Conservation (phyloP, 371 early-diverging fungal species). For the Coemansia sp. region DNA sequence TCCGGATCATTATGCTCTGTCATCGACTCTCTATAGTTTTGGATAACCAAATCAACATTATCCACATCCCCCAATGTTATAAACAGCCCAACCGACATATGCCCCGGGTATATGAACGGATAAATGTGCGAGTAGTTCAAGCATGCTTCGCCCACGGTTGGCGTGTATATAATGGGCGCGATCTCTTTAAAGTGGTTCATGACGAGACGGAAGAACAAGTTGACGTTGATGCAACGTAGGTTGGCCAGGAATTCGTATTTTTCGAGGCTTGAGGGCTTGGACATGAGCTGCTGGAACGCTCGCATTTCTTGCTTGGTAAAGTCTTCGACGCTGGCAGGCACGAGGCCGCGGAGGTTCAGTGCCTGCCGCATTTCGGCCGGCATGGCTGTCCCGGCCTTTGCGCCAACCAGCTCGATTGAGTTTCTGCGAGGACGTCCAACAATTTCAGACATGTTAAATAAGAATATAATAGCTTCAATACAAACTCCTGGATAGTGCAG, state of each 20-base stretch:
- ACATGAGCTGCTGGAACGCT: conserved; percentile 65
- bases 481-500: not conserved
- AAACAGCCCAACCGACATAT: conserved; percentile 80
- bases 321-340: conserved; percentile 69
- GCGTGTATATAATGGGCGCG: conserved; percentile 85
- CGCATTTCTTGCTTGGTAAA: conserved; percentile 69
- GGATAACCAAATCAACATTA: conserved; percentile 67
- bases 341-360: conserved; percentile 65
- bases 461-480: not conserved
- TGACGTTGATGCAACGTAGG: conserved; percentile 72
- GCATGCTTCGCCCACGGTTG: conserved; percentile 89
- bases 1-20: conserved; percentile 41
- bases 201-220: conserved; percentile 76
- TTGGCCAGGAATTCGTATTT: conserved; percentile 77
- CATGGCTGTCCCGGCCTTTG: conserved; percentile 48
- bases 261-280: conserved; percentile 65
- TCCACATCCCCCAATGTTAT: conserved; percentile 73
- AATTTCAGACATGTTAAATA: conserved; percentile 14
- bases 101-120: conserved; percentile 74
- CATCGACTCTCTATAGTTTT: conserved; percentile 57
- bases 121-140: conserved; percentile 83
- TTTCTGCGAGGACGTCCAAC: conserved; percentile 30
- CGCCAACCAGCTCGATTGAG: conserved; percentile 40
- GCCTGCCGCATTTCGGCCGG: conserved; percentile 54
- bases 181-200: conserved; percentile 74